Evolutionary conservation across 2,329 filamentous ascomycete species (phyloP), one percentile per base, ranked within the genome.

Genomic region (Ophiostoma sp.): DNA sequence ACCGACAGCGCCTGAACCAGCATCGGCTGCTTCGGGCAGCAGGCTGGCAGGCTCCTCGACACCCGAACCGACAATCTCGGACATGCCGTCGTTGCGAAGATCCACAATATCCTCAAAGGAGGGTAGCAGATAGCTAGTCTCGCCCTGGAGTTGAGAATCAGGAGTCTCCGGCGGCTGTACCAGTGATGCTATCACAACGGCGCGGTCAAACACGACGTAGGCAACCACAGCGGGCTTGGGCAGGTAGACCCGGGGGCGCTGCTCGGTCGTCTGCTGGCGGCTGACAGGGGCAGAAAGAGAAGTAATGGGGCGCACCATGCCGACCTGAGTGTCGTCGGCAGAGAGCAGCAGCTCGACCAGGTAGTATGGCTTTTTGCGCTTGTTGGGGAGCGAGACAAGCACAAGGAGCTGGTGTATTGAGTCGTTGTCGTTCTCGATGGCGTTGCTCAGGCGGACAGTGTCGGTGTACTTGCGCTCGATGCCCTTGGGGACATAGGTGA

Each of bases 31-130:
- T 31, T 72, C 75, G 19, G 69, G 69, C 12, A 57, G 79, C 45
- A 88, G 87, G 1, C 76, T 77, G 19, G 80, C 80, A n/a, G 86
- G 85, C 77, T 92, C 90, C 78, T 92, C 91, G 25, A 88, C 84
- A 3, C 91, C 89, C 15, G 88, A 90, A 4, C 88, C 88, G 19
- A 91, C 83, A 73, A 92, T 87, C 77, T 92, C 90, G 33, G 91
- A 84, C 19, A 88, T 85, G 36, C 88, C 84, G 72, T 91, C 89
- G 75, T 87, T 85, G 33, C 91, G 89, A 73, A 99, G 91, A 78
- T 95, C 92, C 48, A 99, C 86, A 1, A 93, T 90, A 80, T 99
- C 96, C 80, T 98, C 94, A 77, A 95, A 98, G 0, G 90, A 87
- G 22, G 90, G 83, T 0, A 89, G 88, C 28, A 90, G 84, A 77